phyloP scores from a whole-genome alignment of 305 asterid species.

The Ilex paraguariensis region DNA sequence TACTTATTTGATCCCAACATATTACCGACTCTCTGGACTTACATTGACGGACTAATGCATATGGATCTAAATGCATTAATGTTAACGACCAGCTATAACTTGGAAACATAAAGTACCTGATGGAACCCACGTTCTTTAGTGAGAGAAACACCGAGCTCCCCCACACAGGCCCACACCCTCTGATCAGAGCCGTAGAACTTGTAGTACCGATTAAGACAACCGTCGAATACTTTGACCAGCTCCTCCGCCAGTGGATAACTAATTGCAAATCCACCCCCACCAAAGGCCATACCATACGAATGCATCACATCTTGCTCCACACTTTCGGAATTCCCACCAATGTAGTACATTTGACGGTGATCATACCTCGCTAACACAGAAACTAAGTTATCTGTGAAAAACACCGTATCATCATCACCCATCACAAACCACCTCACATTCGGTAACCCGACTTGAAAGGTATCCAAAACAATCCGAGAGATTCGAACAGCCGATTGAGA shows the following conservation, averaged over 20 bases:
- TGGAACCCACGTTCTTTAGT: slow-evolving; percentile 69
- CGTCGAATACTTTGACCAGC: slow-evolving; percentile 51
- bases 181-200: slow-evolving; percentile 88
- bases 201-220: slow-evolving; percentile 62
- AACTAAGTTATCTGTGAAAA: slow-evolving; percentile 61
- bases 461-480: slow-evolving; percentile 61
- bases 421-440: slow-evolving; percentile 86
- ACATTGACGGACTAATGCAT: too few species aligned
- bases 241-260: slow-evolving; percentile 70
- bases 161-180: slow-evolving; percentile 79
- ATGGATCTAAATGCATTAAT: too few species aligned
- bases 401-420: slow-evolving; percentile 96
- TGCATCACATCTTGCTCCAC: slow-evolving; percentile 77
- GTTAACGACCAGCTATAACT: too few species aligned
- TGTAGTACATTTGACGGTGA: slow-evolving; percentile 64
- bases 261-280: slow-evolving; percentile 87
- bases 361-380: slow-evolving; percentile 66
- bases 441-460: slow-evolving; percentile 56
- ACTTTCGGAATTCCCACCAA: slow-evolving; percentile 84
- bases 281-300: slow-evolving; percentile 84
- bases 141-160: slow-evolving; percentile 69
- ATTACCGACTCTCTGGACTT: too few species aligned
- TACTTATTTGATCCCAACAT: too few species aligned
- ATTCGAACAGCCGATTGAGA: slow-evolving; percentile 63
- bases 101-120: slow-evolving; percentile 37